Evolutionary conservation across 2,329 filamentous ascomycete genomes (phyloP), one percentile per base, ranked within the genome.

Genomic region (Ophiostoma ips): DNA sequence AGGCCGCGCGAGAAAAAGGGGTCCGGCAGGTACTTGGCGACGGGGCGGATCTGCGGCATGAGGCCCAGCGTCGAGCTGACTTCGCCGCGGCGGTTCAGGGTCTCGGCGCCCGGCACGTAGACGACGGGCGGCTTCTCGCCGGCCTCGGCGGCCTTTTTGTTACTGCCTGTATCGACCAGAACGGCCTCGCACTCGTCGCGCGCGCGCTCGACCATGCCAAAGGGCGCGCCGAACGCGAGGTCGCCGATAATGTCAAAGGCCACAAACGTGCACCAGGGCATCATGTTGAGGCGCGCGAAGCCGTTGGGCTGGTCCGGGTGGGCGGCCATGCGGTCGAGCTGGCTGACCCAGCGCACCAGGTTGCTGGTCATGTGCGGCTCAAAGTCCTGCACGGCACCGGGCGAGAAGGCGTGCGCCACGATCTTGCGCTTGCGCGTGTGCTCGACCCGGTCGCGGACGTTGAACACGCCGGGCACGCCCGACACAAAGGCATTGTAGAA

Each of bases 391-490:
- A 55, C 50, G n/a, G 53, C 53, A 3, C 50, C 51, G 13, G 53
- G 53, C 18, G 46, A 50, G 37, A 85, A 84, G 28, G 80, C 83
- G 61, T 84, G 81, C 3, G 77, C 72, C 33, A 84, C 73, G 0
- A 75, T 81, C 68, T 84, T 84, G 55, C 81, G 73, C 68, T 85
- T 85, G 55, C 81, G 72, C 2, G 77, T 78, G 60, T 85, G 81
- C 58, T 84, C 79, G 7, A 68, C 70, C 50, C 81, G 71, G 64
- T 83, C 76, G 48, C 81, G 71, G 2, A 81, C 84, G 62, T 84
- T 84, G 71, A 84, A 85, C 12, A 85, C 53, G 19, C 53, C 53
- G 12, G 53, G 53, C 2, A 55, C 53, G 28, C 53, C 53, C 1
- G 53, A 55, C 11, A 55, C 53, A 33, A 55, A 55, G 3, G 53